phyloP scores from a whole-genome alignment of 306 rosid genomes.

The Cyamopsis tetragonoloba region DNA sequence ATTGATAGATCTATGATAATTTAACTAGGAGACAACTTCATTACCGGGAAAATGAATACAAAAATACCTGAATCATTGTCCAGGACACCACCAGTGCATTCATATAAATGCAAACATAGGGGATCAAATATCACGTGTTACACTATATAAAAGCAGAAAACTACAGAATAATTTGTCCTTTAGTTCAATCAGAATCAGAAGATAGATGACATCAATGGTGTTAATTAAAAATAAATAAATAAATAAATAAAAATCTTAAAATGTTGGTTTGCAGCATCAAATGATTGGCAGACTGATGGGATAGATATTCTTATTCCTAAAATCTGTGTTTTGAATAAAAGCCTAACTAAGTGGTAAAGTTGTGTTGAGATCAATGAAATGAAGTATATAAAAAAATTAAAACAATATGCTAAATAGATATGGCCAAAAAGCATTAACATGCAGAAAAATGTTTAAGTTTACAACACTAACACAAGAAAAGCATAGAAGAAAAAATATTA shows the following conservation, averaged over 20 bases:
- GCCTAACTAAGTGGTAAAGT: neutral
- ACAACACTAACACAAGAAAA: neutral
- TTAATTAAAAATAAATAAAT: no score
- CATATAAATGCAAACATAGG: neutral
- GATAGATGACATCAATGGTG: neutral
- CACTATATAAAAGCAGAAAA: neutral
- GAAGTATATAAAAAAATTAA: neutral
- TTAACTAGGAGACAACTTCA: neutral
- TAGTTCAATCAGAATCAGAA: neutral
- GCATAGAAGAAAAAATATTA: neutral
- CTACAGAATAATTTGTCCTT: neutral
- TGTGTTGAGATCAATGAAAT: conserved; percentile 6
- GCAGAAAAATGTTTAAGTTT: neutral
- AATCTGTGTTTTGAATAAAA: neutral
- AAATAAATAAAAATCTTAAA: no score
- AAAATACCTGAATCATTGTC: neutral
- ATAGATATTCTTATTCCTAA: neutral
- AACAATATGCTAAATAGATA: neutral
- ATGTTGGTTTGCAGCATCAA: neutral
- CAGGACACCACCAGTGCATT: neutral
- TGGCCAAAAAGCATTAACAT: neutral
- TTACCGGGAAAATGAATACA: neutral
- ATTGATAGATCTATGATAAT: neutral
- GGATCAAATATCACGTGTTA: neutral
- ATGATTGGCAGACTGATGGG: neutral